Evolutionary conservation across 805 yeast genomes (phyloP).

Genomic region (Spathaspora hagerdaliae): DNA sequence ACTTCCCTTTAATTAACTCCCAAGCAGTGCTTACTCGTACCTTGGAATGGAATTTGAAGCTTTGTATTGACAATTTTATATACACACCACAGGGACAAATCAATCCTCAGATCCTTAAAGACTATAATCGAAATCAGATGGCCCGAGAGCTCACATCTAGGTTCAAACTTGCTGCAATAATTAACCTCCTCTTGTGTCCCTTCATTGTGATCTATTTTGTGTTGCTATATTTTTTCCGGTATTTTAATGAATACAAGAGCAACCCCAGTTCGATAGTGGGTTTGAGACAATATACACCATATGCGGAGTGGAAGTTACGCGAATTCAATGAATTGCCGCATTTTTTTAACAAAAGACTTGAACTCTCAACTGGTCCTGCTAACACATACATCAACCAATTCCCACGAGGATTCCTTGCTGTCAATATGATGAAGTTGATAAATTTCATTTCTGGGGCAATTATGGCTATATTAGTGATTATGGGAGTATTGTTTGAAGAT

Average conservation of each 20-base stretch:
- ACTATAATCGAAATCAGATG: slow-evolving; percentile 60
- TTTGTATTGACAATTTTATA: slow-evolving; percentile 82
- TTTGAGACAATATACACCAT: slow-evolving; percentile 81
- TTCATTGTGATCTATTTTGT: slow-evolving; percentile 80
- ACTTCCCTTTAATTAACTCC: slow-evolving; percentile 12
- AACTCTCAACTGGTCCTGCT: slow-evolving; percentile 74
- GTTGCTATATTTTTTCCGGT: slow-evolving; percentile 78
- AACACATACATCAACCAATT: slow-evolving; percentile 83
- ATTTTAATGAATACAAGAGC: slow-evolving; percentile 87
- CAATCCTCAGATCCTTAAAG: slow-evolving; percentile 65
- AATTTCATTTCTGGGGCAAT: slow-evolving; percentile 82
- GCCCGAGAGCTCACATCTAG: slow-evolving; percentile 71
- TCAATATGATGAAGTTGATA: slow-evolving; percentile 33
- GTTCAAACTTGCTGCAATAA: slow-evolving; percentile 81
- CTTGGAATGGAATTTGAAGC: slow-evolving; percentile 88
- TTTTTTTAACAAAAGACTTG: slow-evolving; percentile 74
- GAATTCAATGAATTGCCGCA: slow-evolving; percentile 94
- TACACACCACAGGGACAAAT: slow-evolving; percentile 84
- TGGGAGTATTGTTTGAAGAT: slow-evolving; percentile 78
- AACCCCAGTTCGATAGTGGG: slow-evolving; percentile 76
- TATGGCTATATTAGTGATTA: slow-evolving; percentile 66
- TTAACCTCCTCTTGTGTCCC: slow-evolving; percentile 82
- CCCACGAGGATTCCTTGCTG: slow-evolving; percentile 63
- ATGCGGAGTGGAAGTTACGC: slow-evolving; percentile 91
- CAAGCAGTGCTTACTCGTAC: slow-evolving; percentile 67